A percentile compares a stretch with the other conserved stretches of the same genome.
Evolutionary conservation across 2,329 filamentous ascomycete species (phyloP).

Genomic region (Sphaerulina vaccinii): DNA sequence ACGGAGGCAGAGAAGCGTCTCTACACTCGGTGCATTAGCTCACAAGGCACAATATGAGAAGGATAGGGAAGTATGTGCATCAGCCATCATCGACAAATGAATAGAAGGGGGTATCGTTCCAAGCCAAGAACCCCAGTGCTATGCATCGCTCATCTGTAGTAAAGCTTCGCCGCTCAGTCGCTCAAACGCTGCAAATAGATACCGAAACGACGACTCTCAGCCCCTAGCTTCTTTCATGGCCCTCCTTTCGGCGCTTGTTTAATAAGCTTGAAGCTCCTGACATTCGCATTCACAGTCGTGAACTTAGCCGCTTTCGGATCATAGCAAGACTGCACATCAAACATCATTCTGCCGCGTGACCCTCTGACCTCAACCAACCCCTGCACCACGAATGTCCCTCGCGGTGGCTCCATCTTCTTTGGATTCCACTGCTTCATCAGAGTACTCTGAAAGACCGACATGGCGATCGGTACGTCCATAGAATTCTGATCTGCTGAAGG

Average conservation of each 20-base stretch:
- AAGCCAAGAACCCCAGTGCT: background rate
- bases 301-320: slow-evolving; percentile 45
- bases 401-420: slow-evolving; percentile 40
- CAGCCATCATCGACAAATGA: too few species aligned
- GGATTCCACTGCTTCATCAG: slow-evolving; percentile 35
- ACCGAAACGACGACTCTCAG: background rate
- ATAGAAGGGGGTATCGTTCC: background rate
- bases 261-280: slow-evolving; percentile 37
- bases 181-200: slow-evolving; percentile 20
- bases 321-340: slow-evolving; percentile 49
- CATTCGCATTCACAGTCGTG: slow-evolving; percentile 32
- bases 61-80: too few species aligned
- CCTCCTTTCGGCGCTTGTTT: slow-evolving; percentile 44
- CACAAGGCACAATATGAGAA: too few species aligned
- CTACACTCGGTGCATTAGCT: too few species aligned
- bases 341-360: slow-evolving; percentile 40
- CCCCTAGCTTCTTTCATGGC: slow-evolving; percentile 29
- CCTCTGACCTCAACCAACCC: slow-evolving; percentile 51
- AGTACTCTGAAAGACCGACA: slow-evolving; percentile 29
- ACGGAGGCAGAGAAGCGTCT: too few species aligned
- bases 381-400: slow-evolving; percentile 46
- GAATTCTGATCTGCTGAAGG: slow-evolving; percentile 20
- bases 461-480: slow-evolving; percentile 34
- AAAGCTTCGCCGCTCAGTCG: slow-evolving; percentile 8
- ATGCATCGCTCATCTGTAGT: slow-evolving; percentile 10